phyloP scores from a whole-genome alignment of 257 asterid species.

The Apocynum venetum region DNA sequence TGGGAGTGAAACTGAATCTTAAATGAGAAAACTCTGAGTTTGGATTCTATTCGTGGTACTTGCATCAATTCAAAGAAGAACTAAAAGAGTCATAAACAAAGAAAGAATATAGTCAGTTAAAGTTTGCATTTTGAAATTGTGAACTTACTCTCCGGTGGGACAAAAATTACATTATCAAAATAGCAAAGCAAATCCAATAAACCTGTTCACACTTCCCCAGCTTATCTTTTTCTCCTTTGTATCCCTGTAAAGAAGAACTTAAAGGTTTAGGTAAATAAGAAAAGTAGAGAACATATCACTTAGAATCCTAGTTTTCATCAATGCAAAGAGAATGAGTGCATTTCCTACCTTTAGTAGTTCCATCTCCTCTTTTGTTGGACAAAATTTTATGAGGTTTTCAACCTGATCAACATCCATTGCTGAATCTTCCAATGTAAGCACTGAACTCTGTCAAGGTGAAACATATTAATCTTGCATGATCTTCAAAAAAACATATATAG shows the following conservation, averaged over 20 bases:
- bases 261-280: conserved; percentile 6
- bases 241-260: conserved; percentile 57
- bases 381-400: conserved; percentile 86
- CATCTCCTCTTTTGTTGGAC: conserved; percentile 98
- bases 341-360: conserved; percentile 71
- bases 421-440: conserved; percentile 85
- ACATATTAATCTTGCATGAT: conserved; percentile 9
- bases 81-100: conserved; percentile 33
- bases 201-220: conserved; percentile 97
- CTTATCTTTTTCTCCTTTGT: conserved; percentile 75
- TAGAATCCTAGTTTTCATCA: neutral
- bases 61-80: conserved; percentile 93
- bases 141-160: conserved; percentile 8
- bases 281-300: neutral
- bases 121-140: neutral
- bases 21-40: conserved; percentile 86
- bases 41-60: conserved; percentile 82
- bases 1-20: conserved; percentile 77
- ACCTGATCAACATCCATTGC: conserved; percentile 95
- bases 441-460: conserved; percentile 53
- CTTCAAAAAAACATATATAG: neutral
- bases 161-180: conserved; percentile 8
- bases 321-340: neutral
- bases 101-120: conserved; percentile 17
- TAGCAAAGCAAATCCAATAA: conserved; percentile 21